phyloP scores from a whole-genome alignment of 805 yeast genomes.

The Candida jianshihensis region DNA sequence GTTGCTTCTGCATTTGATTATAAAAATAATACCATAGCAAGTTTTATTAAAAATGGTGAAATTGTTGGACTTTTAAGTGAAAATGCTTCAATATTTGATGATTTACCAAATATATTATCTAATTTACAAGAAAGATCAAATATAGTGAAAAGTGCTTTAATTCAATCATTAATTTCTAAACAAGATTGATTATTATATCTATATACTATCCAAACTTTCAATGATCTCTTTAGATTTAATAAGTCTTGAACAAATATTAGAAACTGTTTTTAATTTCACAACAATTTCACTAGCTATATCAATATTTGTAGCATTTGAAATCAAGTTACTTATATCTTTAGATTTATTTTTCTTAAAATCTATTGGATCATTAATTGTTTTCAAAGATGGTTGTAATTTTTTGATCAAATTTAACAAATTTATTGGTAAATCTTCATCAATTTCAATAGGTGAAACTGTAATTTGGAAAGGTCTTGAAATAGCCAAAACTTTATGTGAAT shows the following conservation, averaged over 20 bases:
- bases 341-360: slow-evolving; percentile 20
- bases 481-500: slow-evolving; percentile 62
- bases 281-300: slow-evolving; percentile 28
- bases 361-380: slow-evolving; percentile 16
- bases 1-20: slow-evolving; percentile 56
- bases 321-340: slow-evolving; percentile 22
- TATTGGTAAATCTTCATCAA: slow-evolving; percentile 24
- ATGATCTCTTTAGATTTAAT: slow-evolving; percentile 17
- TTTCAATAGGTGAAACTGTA: slow-evolving; percentile 31
- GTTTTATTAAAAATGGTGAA: slow-evolving; percentile 50
- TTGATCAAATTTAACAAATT: slow-evolving; percentile 22
- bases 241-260: slow-evolving; percentile 15
- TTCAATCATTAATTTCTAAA: background rate
- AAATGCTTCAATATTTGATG: slow-evolving; percentile 21
- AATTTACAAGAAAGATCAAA: slow-evolving; percentile 19
- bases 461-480: slow-evolving; percentile 64
- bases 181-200: background rate
- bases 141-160: slow-evolving; percentile 2
- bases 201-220: slow-evolving; percentile 15
- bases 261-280: slow-evolving; percentile 14
- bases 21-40: slow-evolving; percentile 36
- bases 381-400: slow-evolving; percentile 14
- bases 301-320: slow-evolving; percentile 27
- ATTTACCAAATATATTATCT: slow-evolving; percentile 31
- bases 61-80: slow-evolving; percentile 57